phyloP scores from a whole-genome alignment of 306 rosid genomes.

The Begonia fuchsioides region DNA sequence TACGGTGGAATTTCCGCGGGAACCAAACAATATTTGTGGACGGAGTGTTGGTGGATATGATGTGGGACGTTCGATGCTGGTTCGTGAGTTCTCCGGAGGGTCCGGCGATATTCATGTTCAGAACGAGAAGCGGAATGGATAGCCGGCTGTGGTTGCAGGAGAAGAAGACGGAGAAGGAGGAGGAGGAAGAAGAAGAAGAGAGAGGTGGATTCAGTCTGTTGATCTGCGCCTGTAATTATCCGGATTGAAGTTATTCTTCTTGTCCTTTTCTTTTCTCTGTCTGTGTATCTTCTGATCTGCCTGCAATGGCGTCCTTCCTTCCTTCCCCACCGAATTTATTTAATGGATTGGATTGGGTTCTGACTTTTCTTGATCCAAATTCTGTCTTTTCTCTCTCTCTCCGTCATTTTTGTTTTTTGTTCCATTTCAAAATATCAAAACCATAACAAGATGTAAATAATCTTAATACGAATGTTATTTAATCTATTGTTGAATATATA shows the following conservation, averaged over 20 bases:
- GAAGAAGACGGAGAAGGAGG: constrained; percentile 5
- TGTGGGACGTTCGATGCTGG: constrained; percentile 99
- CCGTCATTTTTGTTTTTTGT: no score
- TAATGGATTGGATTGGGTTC: no score
- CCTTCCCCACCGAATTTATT: no score
- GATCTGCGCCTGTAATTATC: neutral
- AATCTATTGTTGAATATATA: no score
- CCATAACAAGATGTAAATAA: no score
- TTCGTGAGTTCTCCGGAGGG: constrained; percentile 33
- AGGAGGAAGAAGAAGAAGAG: neutral
- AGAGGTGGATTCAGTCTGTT: neutral
- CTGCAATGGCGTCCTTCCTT: neutral
- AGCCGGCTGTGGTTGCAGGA: constrained; percentile 87
- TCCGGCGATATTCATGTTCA: constrained; percentile 58
- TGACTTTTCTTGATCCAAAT: no score
- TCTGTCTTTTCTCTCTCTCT: no score
- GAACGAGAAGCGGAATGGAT: constrained; percentile 71
- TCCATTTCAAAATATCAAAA: no score
- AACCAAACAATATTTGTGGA: constrained; percentile 75
- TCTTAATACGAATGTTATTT: no score
- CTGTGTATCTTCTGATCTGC: neutral
- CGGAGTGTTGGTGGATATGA: constrained; percentile 73
- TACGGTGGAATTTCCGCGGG: constrained; percentile 92
- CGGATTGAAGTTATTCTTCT: neutral
- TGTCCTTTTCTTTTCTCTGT: neutral